Base-by-base conservation (phyloP, 257 asterid species). In the Jacaranda copaia region DNA sequence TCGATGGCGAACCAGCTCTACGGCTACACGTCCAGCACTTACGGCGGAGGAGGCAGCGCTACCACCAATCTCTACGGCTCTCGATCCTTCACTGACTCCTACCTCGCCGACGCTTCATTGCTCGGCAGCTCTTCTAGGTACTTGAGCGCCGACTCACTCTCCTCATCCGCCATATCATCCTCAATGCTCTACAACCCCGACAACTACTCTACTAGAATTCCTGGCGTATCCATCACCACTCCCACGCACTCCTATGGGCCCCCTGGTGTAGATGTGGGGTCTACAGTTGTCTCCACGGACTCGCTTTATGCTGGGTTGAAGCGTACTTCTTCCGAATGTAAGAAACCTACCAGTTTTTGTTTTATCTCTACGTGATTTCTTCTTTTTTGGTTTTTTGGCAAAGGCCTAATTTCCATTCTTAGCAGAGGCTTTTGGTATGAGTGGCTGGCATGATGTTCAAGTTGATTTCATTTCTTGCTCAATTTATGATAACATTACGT, bases 261-360 rank as follows among this genome's bases (percentile, higher is more conserved):
- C 20, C 97, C 97, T 10, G 96, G 97, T 19, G 96, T 93, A 35
- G 97, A 90, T 78, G 82, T 68, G 67, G 88, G 88, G 3, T 68
- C 89, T 32, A 3, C 92, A 10, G 72, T 68, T 61, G 69, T 72
- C n/a, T 77, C 85, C 25, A 42, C 82, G 20, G 94, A 85, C 73
- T 81, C 91, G 59, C 68, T 87, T 76, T 81, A 85, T 70, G 80
- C 93, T 79, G 92, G 87, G 8, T 77, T 88, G 74, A 94, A 94
- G 92, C 98, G 98, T n/a, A 58, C 89, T 32, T 79, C 94, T 5
- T 18, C 90, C 36, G 90, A 92, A 70, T 85, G 98, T 94, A 83
- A 87, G 92, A 9, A 13, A 19, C 58, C 77, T 61, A 4, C 80
- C 51, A 1, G 49, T 18, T 5, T 14, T 45, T 43, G 2, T 38